Percentiles rank a stretch among this genome's conserved stretches.
Evolutionary conservation across 73 alveolate species (phyloP).

Genomic region (Paramecium sonneborni): DNA sequence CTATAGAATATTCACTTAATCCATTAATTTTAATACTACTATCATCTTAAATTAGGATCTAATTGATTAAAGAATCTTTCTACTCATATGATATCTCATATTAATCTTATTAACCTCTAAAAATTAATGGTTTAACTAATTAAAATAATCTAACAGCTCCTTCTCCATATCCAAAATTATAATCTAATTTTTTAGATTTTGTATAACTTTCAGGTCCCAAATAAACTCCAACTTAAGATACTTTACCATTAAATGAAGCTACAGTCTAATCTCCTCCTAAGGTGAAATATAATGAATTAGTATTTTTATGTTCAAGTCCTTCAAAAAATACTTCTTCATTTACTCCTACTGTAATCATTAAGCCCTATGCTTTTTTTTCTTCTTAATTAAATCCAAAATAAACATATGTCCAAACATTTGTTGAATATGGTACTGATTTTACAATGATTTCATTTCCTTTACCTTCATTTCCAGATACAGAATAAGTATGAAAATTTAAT

Average conservation of each 20-base stretch:
- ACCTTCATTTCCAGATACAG: neutral
- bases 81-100: constrained; percentile 24
- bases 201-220: constrained; percentile 41
- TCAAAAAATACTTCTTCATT: constrained; percentile 21
- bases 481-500: constrained; percentile 14
- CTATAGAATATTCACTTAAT: constrained; percentile 40
- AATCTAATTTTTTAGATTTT: neutral
- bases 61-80: neutral
- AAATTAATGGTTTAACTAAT: constrained; percentile 28
- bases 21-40: neutral
- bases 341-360: neutral
- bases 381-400: constrained; percentile 38
- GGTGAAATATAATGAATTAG: neutral
- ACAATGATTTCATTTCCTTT: neutral
- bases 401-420: constrained; percentile 10
- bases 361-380: neutral
- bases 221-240: constrained; percentile 11
- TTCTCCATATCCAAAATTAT: constrained; percentile 30
- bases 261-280: constrained; percentile 31
- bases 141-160: constrained; percentile 15
- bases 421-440: neutral
- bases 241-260: constrained; percentile 26
- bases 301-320: neutral
- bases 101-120: neutral
- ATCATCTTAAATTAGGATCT: constrained; percentile 5